phyloP scores from a whole-genome alignment of 495 filamentous ascomycete genomes.

The Daldinia childiae region DNA sequence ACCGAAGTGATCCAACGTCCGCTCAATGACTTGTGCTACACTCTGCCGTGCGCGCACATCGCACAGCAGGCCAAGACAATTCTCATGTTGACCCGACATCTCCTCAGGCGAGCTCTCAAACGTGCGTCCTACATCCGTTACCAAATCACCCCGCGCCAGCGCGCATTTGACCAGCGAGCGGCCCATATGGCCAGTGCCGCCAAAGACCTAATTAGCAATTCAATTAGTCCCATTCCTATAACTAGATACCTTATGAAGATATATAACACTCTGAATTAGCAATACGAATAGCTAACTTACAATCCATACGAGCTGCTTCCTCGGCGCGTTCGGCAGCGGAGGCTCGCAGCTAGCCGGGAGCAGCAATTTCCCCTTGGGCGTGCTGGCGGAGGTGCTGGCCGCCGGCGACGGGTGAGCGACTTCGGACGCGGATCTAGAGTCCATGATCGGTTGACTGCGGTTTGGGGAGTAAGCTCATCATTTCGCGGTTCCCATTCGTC shows the following conservation, averaged over 20 bases:
- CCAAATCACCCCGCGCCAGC: conserved; percentile 84
- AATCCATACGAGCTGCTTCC: conserved; percentile 83
- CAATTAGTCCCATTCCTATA: conserved; percentile 4
- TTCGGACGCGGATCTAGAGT: conserved; percentile 46
- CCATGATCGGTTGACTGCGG: conserved; percentile 34
- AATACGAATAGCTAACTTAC: conserved; percentile 57
- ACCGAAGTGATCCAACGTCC: conserved; percentile 76
- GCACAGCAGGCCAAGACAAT: conserved; percentile 83
- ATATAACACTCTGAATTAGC: background rate
- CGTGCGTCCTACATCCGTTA: conserved; percentile 86
- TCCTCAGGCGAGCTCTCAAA: conserved; percentile 77
- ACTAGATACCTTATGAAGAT: too few relatives aligned
- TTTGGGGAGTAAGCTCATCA: conserved; percentile 27
- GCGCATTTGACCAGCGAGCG: conserved; percentile 85
- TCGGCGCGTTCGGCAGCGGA: conserved; percentile 74
- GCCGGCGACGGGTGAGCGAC: conserved; percentile 40
- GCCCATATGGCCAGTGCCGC: conserved; percentile 95
- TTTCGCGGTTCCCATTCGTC: conserved; percentile 13
- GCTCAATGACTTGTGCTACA: conserved; percentile 74
- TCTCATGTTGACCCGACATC: conserved; percentile 72
- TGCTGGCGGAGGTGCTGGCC: conserved; percentile 35
- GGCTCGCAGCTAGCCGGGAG: conserved; percentile 84
- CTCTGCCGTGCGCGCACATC: conserved; percentile 87
- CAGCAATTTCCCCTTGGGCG: conserved; percentile 51
- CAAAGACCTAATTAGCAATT: conserved; percentile 72